These are phyloP conservation scores for Pythium apleroticum DNA, from an alignment of 352 stramenopile genomes.

Conservation along the genomic window DNA sequence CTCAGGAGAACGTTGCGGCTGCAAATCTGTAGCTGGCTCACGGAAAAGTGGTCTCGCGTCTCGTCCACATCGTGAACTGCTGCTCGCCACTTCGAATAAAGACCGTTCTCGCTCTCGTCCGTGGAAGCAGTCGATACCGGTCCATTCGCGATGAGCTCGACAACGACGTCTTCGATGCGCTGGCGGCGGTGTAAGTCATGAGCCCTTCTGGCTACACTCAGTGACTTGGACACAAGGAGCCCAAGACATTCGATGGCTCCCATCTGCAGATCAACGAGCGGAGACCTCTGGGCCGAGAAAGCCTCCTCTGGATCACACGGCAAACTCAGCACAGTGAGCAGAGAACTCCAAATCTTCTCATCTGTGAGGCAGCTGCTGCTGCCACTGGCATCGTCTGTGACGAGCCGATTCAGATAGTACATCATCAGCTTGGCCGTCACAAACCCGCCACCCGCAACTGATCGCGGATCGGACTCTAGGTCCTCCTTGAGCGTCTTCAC, in stretches of 20 bases:
- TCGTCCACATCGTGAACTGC: no score
- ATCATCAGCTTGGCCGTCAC: conserved; percentile 70
- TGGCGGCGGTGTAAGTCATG: no score
- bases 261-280: conserved; percentile 61
- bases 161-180: conserved; percentile 5
- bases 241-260: conserved; percentile 71
- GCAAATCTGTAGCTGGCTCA: conserved; percentile 52
- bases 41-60: neutral
- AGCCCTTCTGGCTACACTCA: neutral
- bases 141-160: neutral
- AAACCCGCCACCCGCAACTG: conserved; percentile 33
- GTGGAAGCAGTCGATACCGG: neutral
- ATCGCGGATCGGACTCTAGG: neutral
- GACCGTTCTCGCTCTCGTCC: conserved; percentile 5
- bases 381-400: conserved; percentile 36
- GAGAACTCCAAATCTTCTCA: conserved; percentile 30
- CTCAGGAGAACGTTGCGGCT: conserved; percentile 66
- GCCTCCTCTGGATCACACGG: conserved; percentile 22
- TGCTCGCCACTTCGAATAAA: conserved; percentile 43
- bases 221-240: conserved; percentile 33
- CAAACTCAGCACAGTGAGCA: conserved; percentile 57
- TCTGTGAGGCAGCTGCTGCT: neutral
- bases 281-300: conserved; percentile 28
- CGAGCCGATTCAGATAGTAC: conserved; percentile 74
- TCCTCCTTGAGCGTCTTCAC: conserved; percentile 1